Evolutionary conservation across 2,329 filamentous ascomycete genomes (phyloP), one percentile per base, ranked within the genome.

Genomic region (Paecilomyces dactylethromorphus): DNA sequence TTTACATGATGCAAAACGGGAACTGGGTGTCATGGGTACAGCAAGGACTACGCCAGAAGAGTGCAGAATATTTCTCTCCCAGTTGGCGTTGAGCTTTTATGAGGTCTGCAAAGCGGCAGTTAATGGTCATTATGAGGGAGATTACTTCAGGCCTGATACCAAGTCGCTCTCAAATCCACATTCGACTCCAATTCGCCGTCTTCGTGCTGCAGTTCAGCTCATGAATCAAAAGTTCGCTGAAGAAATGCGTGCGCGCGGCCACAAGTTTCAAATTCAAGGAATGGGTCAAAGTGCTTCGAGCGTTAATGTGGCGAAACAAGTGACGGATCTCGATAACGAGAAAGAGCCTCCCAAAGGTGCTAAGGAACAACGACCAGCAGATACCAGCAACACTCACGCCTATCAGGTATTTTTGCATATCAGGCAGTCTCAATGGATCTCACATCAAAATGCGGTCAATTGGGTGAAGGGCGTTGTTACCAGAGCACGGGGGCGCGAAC

Each of bases 171-270:
- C 59, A 59, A 55, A 57, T 60, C 39, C 39, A 56, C 18, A 54
- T 58, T 18, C 57, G 60, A 55, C 56, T 8, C 59, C 62, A 21
- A 32, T 63, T 24, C 58, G 62, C 51, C 59, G 66, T 21, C 62
- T 69, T 18, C 62, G 66, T 39, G 65, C 65, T 22, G 56, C 56
- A 13, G 59, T 66, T 3, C 63, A 64, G 50, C 61, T 62, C n/a
- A 61, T 65, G 61, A 61, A 63, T 2, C 64, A 68, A 53, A 59
- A 60, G 3, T 68, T 66, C 55, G 63, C 66, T 49, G 21, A 51
- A 3, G 55, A 63, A 21, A 68, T 69, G 65, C 61, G 59, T 21
- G 57, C 52, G 13, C 53, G 59, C 3, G 66, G 66, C 8, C 66
- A 69, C 56, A 61, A 52, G 21, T 66, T 66, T 56, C 39, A 64